phyloP scores from a whole-genome alignment of 805 yeast species.

The Suhomyces xylopsoci region DNA sequence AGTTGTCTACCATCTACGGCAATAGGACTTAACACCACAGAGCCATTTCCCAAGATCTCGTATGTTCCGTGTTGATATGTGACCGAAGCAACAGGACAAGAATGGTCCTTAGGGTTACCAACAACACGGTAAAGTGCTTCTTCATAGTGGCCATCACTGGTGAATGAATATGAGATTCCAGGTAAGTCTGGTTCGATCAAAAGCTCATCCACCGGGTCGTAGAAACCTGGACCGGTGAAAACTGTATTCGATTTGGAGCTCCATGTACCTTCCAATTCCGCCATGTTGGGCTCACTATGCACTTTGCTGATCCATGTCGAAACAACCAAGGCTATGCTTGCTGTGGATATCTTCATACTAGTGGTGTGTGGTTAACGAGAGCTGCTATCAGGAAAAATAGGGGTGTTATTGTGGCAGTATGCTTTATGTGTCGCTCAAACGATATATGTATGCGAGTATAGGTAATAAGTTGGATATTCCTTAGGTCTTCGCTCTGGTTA shows the following conservation, averaged over 20 bases:
- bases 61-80: slow-evolving; percentile 90
- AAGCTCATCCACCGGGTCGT: slow-evolving; percentile 93
- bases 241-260: slow-evolving; percentile 89
- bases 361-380: neutral
- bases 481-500: neutral
- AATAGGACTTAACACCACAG: slow-evolving; percentile 67
- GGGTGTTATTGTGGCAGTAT: neutral
- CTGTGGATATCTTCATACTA: slow-evolving; percentile 4
- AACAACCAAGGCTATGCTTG: slow-evolving; percentile 6
- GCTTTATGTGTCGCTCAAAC: neutral
- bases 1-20: slow-evolving; percentile 91
- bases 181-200: slow-evolving; percentile 94
- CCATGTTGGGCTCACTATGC: slow-evolving; percentile 35
- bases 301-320: slow-evolving; percentile 10
- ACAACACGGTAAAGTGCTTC: slow-evolving; percentile 81
- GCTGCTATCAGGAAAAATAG: neutral
- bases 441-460: neutral
- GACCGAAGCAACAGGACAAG: slow-evolving; percentile 79
- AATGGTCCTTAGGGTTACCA: slow-evolving; percentile 68
- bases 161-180: slow-evolving; percentile 89
- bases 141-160: slow-evolving; percentile 88
- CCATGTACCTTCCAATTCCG: slow-evolving; percentile 85
- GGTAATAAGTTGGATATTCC: neutral
- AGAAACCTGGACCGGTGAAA: slow-evolving; percentile 94
- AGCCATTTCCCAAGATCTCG: slow-evolving; percentile 58